Evolutionary conservation across 805 yeast genomes (phyloP).

Genomic region (Teunomyces kruisii): DNA sequence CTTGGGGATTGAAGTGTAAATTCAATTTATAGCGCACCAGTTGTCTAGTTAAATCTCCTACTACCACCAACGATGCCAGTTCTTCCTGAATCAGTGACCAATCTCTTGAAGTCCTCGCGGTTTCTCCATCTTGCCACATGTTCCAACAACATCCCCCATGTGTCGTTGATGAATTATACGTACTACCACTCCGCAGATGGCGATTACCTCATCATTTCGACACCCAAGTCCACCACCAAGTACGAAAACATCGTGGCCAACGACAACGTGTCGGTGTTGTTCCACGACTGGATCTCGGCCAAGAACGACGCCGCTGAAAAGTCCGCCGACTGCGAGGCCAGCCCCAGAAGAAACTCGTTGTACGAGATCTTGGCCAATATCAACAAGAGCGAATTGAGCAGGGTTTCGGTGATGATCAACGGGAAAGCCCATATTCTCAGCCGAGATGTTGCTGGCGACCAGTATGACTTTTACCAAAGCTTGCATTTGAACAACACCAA

Average conservation of each 20-base stretch:
- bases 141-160: conserved; percentile 73
- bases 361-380: conserved; percentile 64
- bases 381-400: conserved; percentile 76
- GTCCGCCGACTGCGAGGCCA: conserved; percentile 4
- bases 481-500: conserved; percentile 63
- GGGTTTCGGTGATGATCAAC: conserved; percentile 76
- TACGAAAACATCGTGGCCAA: conserved; percentile 66
- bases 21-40: too few relatives aligned
- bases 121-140: conserved; percentile 87
- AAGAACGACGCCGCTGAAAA: conserved; percentile 23
- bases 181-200: conserved; percentile 45
- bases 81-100: conserved; percentile 37
- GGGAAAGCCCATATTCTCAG: conserved; percentile 65
- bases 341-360: conserved; percentile 17
- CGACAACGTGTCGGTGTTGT: conserved; percentile 75
- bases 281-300: conserved; percentile 89
- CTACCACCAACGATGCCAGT: neutral
- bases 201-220: conserved; percentile 66
- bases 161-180: conserved; percentile 87
- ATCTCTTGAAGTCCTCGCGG: conserved; percentile 57
- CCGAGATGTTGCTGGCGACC: conserved; percentile 32
- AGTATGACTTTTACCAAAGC: conserved; percentile 59
- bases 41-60: too few relatives aligned
- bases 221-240: conserved; percentile 71
- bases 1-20: too few relatives aligned